These are phyloP conservation scores for Geranium rotundifolium DNA, from an alignment of 345 rosid species.

Conservation along the genomic window DNA sequence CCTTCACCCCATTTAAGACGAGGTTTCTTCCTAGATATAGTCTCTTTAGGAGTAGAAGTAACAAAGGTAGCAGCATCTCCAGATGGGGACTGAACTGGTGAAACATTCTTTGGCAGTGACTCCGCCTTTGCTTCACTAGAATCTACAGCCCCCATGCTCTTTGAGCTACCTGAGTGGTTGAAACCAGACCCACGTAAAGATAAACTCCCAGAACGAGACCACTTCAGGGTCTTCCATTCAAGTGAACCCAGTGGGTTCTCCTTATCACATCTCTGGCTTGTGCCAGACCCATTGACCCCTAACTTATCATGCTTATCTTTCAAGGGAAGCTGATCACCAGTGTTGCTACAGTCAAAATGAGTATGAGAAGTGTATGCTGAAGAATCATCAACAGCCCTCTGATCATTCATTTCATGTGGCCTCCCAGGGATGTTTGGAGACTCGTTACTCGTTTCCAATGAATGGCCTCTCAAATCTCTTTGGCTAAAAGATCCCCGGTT, in stretches of 20 bases:
- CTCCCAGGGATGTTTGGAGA: constrained; percentile 44
- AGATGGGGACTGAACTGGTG: constrained; percentile 46
- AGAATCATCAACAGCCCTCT: constrained; percentile 52
- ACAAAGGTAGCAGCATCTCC: constrained; percentile 52
- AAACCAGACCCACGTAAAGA: constrained; percentile 75
- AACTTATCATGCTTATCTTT: constrained; percentile 47
- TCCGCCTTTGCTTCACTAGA: constrained; percentile 51
- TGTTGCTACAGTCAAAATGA: constrained; percentile 32
- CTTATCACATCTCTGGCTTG: constrained; percentile 35
- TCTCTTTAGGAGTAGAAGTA: constrained; percentile 46
- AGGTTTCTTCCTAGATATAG: constrained; percentile 63
- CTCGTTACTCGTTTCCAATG: constrained; percentile 60
- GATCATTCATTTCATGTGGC: constrained; percentile 40
- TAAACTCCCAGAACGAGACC: constrained; percentile 70
- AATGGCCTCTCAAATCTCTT: constrained; percentile 59
- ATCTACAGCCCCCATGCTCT: constrained; percentile 59
- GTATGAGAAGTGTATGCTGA: constrained; percentile 28
- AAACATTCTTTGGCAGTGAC: constrained; percentile 27
- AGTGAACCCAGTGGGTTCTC: constrained; percentile 34
- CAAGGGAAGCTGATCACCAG: constrained; percentile 40
- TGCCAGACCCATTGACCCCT: constrained; percentile 32
- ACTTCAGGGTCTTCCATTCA: constrained; percentile 65
- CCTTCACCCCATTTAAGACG: constrained; percentile 99
- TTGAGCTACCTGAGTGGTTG: constrained; percentile 81
- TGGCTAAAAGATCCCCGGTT: constrained; percentile 48